Conservation (phyloP, 768 basidiomycete genomes). For the Podaxis carcinomalis region DNA sequence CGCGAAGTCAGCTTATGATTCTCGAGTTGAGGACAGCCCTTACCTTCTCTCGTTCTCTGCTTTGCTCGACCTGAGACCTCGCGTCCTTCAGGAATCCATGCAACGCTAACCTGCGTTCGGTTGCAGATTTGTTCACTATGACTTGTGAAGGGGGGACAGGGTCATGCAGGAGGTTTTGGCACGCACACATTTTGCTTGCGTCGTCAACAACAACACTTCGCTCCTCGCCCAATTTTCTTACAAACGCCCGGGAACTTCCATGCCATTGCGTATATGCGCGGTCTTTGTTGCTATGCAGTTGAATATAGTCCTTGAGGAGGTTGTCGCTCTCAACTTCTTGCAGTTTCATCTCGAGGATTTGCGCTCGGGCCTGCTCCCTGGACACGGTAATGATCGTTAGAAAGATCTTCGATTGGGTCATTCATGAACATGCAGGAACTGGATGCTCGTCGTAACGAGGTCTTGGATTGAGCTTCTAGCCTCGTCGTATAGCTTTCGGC, state of each 20-base stretch:
- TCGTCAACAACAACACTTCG: constrained; percentile 29
- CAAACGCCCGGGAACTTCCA: constrained; percentile 22
- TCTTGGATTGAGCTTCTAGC: constrained; percentile 28
- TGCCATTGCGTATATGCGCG: constrained; percentile 1
- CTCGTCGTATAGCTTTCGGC: constrained; percentile 28
- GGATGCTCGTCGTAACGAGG: constrained; percentile 14
- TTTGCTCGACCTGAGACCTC: constrained; percentile 28
- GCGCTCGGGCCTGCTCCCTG: constrained; percentile 28
- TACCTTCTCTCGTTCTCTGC: constrained; percentile 33
- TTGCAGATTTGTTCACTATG: constrained; percentile 23
- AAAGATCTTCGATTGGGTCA: not conserved
- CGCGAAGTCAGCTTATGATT: not conserved
- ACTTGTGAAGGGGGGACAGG: not conserved
- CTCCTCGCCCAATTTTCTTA: constrained; percentile 29
- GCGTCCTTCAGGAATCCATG: constrained; percentile 28
- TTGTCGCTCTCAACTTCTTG: constrained; percentile 25
- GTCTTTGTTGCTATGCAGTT: not conserved
- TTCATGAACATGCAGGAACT: constrained; percentile 6
- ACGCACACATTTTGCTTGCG: constrained; percentile 35
- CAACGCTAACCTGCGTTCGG: constrained; percentile 25
- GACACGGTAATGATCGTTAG: not conserved
- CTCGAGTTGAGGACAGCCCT: not conserved
- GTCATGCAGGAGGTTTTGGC: not conserved
- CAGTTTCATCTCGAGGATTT: constrained; percentile 20
- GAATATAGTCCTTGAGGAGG: constrained; percentile 20